Evolutionary conservation across 768 basidiomycete genomes (phyloP).

Genomic region (Agaricus sinodeliciosus): DNA sequence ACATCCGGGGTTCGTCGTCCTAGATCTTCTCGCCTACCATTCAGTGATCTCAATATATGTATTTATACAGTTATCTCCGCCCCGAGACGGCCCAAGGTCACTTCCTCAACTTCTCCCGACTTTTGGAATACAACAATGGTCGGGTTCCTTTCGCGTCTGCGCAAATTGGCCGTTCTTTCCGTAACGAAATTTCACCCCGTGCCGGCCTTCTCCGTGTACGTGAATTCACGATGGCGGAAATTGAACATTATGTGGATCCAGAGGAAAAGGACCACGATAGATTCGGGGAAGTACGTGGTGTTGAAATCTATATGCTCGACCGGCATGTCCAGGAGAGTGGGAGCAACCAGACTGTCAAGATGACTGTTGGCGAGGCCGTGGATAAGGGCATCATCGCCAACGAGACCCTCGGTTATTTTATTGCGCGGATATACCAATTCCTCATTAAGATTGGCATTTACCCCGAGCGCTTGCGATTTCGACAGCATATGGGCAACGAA

Average conservation of each 20-base stretch:
- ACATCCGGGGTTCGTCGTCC: slow-evolving; percentile 70
- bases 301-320: slow-evolving; percentile 72
- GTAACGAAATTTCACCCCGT: slow-evolving; percentile 97
- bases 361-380: slow-evolving; percentile 88
- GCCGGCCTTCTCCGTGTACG: slow-evolving; percentile 95
- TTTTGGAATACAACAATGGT: slow-evolving; percentile 98
- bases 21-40: not conserved
- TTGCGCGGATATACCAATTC: slow-evolving; percentile 88
- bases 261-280: slow-evolving; percentile 79
- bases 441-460: slow-evolving; percentile 88
- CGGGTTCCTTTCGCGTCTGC: slow-evolving; percentile 96
- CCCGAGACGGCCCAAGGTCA: slow-evolving; percentile 99
- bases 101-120: slow-evolving; percentile 95
- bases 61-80: slow-evolving; percentile 73
- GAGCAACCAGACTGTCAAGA: slow-evolving; percentile 50
- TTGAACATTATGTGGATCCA: slow-evolving; percentile 98
- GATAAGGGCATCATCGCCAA: slow-evolving; percentile 84
- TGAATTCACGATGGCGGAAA: slow-evolving; percentile 99
- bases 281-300: slow-evolving; percentile 76
- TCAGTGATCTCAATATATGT: slow-evolving; percentile 3
- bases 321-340: slow-evolving; percentile 80
- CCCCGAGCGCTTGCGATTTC: slow-evolving; percentile 76
- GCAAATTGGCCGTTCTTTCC: slow-evolving; percentile 92
- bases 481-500: slow-evolving; percentile 98
- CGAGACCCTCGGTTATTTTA: slow-evolving; percentile 96